These are phyloP conservation scores for Tuber borchii DNA, from an alignment of 495 filamentous ascomycete species.

Conservation along the genomic window DNA sequence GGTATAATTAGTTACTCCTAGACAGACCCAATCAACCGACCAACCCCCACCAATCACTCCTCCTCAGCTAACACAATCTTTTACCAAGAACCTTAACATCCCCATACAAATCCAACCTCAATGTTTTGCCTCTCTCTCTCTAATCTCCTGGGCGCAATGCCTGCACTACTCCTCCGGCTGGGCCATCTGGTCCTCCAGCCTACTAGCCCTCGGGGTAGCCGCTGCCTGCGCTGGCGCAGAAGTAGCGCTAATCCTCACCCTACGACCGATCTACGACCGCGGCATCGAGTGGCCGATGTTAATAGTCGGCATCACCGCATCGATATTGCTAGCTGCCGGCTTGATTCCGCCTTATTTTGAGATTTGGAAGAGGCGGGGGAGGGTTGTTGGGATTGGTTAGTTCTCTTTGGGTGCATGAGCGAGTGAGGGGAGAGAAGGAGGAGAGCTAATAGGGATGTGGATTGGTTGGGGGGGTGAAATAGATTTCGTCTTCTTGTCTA, in stretches of 20 bases:
- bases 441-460: not conserved
- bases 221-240: constrained; percentile 55
- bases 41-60: not conserved
- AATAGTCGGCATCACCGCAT: constrained; percentile 56
- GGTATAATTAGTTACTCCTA: not conserved
- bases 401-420: constrained; percentile 27
- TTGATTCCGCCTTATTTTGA: constrained; percentile 67
- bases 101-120: constrained; percentile 70
- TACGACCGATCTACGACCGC: constrained; percentile 52
- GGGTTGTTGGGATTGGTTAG: constrained; percentile 62
- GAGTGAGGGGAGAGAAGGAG: not conserved
- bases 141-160: constrained; percentile 66
- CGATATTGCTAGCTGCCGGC: constrained; percentile 55
- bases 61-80: not conserved
- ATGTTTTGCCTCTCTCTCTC: constrained; percentile 57
- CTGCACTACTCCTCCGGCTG: constrained; percentile 48
- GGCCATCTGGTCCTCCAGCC: constrained; percentile 18
- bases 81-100: constrained; percentile 61
- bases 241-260: constrained; percentile 56
- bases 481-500: constrained; percentile 52
- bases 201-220: constrained; percentile 30
- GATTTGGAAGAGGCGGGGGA: constrained; percentile 61
- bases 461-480: not conserved
- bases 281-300: constrained; percentile 54
- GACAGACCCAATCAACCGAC: not conserved